A percentile compares a stretch with the other conserved stretches of the same genome.
phyloP scores from a whole-genome alignment of 345 rosid genomes.

The Viola odorata region DNA sequence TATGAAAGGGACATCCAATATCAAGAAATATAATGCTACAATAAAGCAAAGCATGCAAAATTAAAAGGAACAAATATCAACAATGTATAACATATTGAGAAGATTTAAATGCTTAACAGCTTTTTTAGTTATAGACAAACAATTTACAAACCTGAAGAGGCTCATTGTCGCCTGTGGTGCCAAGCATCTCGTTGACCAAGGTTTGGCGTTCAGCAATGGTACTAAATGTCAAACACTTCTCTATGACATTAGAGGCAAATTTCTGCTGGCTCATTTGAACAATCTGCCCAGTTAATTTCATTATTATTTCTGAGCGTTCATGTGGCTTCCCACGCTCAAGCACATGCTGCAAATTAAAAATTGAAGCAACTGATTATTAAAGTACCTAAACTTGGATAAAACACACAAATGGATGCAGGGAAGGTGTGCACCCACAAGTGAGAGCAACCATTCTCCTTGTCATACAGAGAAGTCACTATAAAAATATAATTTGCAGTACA shows the following conservation, averaged over 20 bases:
- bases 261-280: conserved; percentile 98
- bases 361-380: not conserved
- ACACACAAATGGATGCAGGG: too few species aligned
- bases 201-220: conserved; percentile 60
- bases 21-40: too few species aligned
- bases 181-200: conserved; percentile 94
- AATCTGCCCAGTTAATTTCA: conserved; percentile 72
- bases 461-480: not conserved
- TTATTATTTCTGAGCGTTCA: conserved; percentile 75
- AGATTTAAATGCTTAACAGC: conserved; percentile 1
- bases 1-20: too few species aligned
- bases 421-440: too few species aligned
- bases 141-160: conserved; percentile 79
- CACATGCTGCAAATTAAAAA: conserved; percentile 57
- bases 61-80: not conserved
- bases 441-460: too few species aligned
- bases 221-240: conserved; percentile 85
- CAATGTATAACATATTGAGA: not conserved
- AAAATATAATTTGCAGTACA: not conserved
- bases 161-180: conserved; percentile 91
- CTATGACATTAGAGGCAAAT: conserved; percentile 96
- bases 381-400: too few species aligned
- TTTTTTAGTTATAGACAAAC: not conserved
- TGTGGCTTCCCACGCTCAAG: conserved; percentile 89
- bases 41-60: not conserved